Percentiles rank a stretch among this genome's conserved stretches.
These are phyloP conservation scores for Mycosphaerelloides madeirae DNA, from an alignment of 2,329 filamentous ascomycete genomes.

Conservation along the genomic window DNA sequence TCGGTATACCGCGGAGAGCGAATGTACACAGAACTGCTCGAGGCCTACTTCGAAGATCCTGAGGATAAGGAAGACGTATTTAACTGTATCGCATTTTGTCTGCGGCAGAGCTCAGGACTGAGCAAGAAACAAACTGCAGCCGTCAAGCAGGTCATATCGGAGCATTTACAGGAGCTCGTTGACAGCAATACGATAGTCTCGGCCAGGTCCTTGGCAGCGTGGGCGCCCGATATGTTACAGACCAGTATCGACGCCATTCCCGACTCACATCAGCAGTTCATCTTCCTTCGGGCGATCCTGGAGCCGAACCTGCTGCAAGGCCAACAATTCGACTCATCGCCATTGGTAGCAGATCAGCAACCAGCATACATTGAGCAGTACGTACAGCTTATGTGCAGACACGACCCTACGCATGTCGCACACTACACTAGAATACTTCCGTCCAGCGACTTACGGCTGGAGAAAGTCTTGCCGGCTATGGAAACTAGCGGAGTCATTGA, in stretches of 20 bases:
- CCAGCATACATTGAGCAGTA: constrained; percentile 73
- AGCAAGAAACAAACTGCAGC: constrained; percentile 67
- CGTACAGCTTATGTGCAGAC: constrained; percentile 84
- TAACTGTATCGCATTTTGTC: constrained; percentile 69
- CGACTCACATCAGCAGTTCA: constrained; percentile 62
- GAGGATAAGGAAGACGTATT: constrained; percentile 73
- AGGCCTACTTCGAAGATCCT: constrained; percentile 79
- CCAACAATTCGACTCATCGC: constrained; percentile 29
- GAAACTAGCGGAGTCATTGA: constrained; percentile 87
- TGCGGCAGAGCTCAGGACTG: constrained; percentile 61
- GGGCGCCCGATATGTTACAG: constrained; percentile 62
- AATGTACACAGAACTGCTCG: constrained; percentile 71
- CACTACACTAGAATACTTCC: constrained; percentile 76
- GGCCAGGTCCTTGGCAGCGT: constrained; percentile 59
- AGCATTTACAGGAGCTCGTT: constrained; percentile 62
- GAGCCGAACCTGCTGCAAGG: constrained; percentile 49
- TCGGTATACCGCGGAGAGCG: constrained; percentile 75
- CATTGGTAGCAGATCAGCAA: constrained; percentile 30
- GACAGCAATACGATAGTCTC: constrained; percentile 61
- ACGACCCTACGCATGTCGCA: constrained; percentile 74
- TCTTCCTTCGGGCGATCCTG: constrained; percentile 71
- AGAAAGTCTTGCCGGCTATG: constrained; percentile 77
- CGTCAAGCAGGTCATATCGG: constrained; percentile 62
- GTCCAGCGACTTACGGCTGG: constrained; percentile 71
- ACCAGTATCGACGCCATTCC: constrained; percentile 59